Base-by-base conservation (phyloP, 441 rosid species). In the Sinapis alba region DNA sequence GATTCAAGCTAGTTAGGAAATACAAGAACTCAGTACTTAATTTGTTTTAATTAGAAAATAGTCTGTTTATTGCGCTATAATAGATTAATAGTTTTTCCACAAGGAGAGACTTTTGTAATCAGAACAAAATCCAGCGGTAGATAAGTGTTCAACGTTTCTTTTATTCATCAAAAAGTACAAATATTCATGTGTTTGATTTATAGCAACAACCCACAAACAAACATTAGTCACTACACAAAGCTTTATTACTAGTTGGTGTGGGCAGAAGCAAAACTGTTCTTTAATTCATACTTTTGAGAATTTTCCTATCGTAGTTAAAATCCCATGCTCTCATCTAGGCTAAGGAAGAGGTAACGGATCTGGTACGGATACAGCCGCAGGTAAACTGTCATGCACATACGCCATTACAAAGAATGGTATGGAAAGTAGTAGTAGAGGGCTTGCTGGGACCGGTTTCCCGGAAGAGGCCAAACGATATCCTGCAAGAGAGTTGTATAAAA, bases 351-450 rank as follows among this genome's bases (percentile, higher is more conserved):
- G 79, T 76, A 76, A 62, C 0, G 71, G 38, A 3, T 68, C 76
- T 0, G 65, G 72, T 57, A 57, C n/a, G 16, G 61, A 0, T 11
- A 69, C 0, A 57, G 61, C 51, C 19, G 7, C 71, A 0, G 75
- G 75, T 70, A 57, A 57, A 43, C 75, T 70, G 34, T 76, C 80
- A 10, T 70, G 80, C 80, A 76, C 64, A 57, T 70, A 76, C 13
- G 53, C 75, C 80, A 76, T 76, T 32, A 77, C 71, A 58, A 77
- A 77, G 76, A 77, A 2, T 79, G n/a, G n/a, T n/a, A n/a, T n/a
- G n/a, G n/a, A n/a, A n/a, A n/a, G n/a, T n/a, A n/a, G n/a, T n/a
- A n/a, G n/a, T n/a, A n/a, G n/a, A n/a, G n/a, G n/a, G n/a, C n/a
- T n/a, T n/a, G n/a, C n/a, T n/a, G n/a, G n/a, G n/a, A n/a, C n/a